phyloP scores from a whole-genome alignment of 306 rosid species.

The Heteromeles arbutifolia region DNA sequence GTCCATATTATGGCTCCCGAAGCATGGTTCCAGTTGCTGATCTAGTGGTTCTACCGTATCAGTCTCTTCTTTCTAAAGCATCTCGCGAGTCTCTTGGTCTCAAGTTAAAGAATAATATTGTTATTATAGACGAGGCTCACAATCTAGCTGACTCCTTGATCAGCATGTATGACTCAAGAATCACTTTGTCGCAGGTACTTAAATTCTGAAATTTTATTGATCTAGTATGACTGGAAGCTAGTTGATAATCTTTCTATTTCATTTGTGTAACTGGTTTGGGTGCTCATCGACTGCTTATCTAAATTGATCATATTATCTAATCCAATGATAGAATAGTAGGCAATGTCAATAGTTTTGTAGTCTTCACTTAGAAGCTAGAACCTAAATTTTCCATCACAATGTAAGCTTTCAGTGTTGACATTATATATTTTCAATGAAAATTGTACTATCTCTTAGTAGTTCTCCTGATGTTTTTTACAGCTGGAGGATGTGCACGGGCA shows the following conservation, averaged over 20 bases:
- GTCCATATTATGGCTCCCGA: constrained; percentile 95
- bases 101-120: constrained; percentile 62
- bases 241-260: constrained; percentile 11
- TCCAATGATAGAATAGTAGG: neutral
- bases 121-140: constrained; percentile 90
- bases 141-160: constrained; percentile 92
- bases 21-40: constrained; percentile 71
- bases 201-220: constrained; percentile 10
- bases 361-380: constrained; percentile 5
- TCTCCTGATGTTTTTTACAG: constrained; percentile 36
- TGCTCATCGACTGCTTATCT: constrained; percentile 4
- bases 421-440: constrained; percentile 5
- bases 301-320: neutral
- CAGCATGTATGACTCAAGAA: constrained; percentile 76
- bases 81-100: constrained; percentile 95
- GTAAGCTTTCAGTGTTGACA: neutral
- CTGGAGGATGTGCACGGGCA: constrained; percentile 69
- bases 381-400: neutral
- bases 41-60: constrained; percentile 94
- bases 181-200: constrained; percentile 66
- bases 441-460: constrained; percentile 8
- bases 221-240: constrained; percentile 2
- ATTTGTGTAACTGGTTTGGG: constrained; percentile 9
- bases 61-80: constrained; percentile 86
- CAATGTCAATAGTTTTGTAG: neutral